These are phyloP conservation scores for Notholithocarpus densiflorus DNA, from an alignment of 306 rosid genomes.

Conservation along the genomic window DNA sequence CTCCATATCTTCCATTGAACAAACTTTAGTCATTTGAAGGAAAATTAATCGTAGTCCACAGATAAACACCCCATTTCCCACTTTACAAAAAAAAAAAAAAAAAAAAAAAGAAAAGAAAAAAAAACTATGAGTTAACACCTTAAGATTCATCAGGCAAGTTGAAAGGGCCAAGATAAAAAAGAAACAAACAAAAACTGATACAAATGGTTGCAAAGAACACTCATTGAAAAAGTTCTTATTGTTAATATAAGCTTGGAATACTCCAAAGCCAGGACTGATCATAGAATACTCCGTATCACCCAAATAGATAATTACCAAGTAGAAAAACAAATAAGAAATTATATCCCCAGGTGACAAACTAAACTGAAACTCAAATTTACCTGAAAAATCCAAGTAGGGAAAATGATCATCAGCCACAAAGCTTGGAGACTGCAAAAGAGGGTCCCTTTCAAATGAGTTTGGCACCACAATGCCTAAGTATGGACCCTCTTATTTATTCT, in stretches of 20 bases:
- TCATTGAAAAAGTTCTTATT: too few relatives aligned
- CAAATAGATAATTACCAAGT: too few relatives aligned
- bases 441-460: slow-evolving; percentile 62
- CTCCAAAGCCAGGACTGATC: too few relatives aligned
- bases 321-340: background rate
- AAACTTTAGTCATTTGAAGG: too few relatives aligned
- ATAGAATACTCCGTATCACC: too few relatives aligned
- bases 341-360: background rate
- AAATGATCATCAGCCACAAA: slow-evolving; percentile 35
- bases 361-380: slow-evolving; percentile 22
- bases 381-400: slow-evolving; percentile 57
- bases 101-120: background rate
- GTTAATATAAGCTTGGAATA: too few relatives aligned
- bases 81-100: too few relatives aligned
- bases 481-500: slow-evolving; percentile 51
- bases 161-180: background rate
- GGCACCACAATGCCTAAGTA: slow-evolving; percentile 76
- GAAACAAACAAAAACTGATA: background rate
- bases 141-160: too few relatives aligned
- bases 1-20: too few relatives aligned
- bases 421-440: slow-evolving; percentile 63
- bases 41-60: too few relatives aligned
- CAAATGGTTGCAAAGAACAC: too few relatives aligned
- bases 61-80: too few relatives aligned
- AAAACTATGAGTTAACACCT: background rate